Percentiles rank a stretch among this genome's conserved stretches.
Conservation (phyloP, 352 stramenopile species). For the Globisporangium middletonii region DNA sequence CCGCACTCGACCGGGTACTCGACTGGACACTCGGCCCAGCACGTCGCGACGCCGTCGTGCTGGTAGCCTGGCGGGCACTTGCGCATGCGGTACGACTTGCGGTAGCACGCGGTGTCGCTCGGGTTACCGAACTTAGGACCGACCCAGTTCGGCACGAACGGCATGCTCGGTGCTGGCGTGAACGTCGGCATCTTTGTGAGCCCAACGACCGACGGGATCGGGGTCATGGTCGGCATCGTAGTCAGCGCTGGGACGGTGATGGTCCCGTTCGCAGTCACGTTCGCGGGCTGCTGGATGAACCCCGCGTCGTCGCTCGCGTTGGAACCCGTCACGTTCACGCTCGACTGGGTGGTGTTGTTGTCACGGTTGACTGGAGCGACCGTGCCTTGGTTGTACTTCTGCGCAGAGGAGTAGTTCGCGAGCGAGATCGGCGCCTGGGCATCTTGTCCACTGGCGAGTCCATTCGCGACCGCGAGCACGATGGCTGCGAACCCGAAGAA, state of each 20-base stretch:
- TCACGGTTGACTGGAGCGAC: neutral
- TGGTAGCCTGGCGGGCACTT: constrained; percentile 17
- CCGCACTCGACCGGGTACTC: constrained; percentile 69
- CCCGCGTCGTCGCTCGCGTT: neutral
- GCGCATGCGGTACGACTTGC: constrained; percentile 13
- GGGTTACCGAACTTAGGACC: constrained; percentile 12
- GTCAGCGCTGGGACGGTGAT: too few relatives aligned
- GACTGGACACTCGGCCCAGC: constrained; percentile 66
- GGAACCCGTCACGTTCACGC: neutral
- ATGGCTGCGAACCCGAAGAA: constrained; percentile 5
- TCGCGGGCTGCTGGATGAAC: too few relatives aligned
- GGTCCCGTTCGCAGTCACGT: too few relatives aligned
- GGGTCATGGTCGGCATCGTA: neutral
- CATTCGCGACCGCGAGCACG: constrained; percentile 6
- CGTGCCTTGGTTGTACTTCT: constrained; percentile 4
- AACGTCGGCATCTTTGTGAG: too few relatives aligned
- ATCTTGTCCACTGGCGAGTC: constrained; percentile 1
- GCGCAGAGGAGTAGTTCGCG: neutral
- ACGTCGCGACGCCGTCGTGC: constrained; percentile 39
- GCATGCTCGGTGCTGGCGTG: neutral
- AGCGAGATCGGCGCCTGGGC: neutral
- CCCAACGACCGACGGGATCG: neutral
- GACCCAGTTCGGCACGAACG: constrained; percentile 12
- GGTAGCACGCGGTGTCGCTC: constrained; percentile 16
- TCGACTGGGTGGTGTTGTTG: constrained; percentile 1